Conservation (phyloP, 306 rosid genomes). For the Prunus fruticosa region DNA sequence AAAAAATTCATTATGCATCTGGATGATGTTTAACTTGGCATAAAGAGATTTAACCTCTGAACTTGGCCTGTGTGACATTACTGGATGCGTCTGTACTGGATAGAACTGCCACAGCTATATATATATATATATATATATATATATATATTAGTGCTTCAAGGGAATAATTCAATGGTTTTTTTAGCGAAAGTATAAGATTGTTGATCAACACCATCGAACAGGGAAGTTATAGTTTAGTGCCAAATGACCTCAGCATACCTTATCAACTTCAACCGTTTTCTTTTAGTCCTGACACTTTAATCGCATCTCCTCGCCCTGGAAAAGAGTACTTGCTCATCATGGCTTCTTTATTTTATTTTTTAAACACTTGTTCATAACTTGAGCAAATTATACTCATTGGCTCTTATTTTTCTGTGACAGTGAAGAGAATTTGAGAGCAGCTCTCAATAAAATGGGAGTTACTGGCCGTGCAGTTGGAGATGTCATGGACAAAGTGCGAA, state of each 20-base stretch:
- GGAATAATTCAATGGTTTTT: not conserved
- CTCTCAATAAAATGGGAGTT: constrained; percentile 80
- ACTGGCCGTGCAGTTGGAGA: constrained; percentile 67
- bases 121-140: too few species aligned
- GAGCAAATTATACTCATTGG: not conserved
- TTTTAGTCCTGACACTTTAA: not conserved
- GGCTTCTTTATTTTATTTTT: not conserved
- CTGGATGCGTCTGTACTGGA: not conserved
- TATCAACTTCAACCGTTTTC: not conserved
- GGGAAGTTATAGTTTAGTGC: not conserved
- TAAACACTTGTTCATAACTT: not conserved
- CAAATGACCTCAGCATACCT: not conserved
- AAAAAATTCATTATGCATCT: not conserved
- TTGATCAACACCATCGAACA: not conserved
- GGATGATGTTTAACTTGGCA: not conserved
- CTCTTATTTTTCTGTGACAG: constrained; percentile 41
- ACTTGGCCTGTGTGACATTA: not conserved
- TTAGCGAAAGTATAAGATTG: not conserved
- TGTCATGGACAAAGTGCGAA: constrained; percentile 78
- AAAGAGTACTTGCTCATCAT: not conserved
- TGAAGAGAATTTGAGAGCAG: constrained; percentile 92
- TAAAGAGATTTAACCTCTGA: not conserved
- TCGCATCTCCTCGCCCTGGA: not conserved
- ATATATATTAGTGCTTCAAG: too few species aligned
- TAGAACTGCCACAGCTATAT: not conserved